Evolutionary conservation across 163 green algal genomes (phyloP), one percentile per base, ranked within the genome.

Genomic region (Chloromonas sp.): DNA sequence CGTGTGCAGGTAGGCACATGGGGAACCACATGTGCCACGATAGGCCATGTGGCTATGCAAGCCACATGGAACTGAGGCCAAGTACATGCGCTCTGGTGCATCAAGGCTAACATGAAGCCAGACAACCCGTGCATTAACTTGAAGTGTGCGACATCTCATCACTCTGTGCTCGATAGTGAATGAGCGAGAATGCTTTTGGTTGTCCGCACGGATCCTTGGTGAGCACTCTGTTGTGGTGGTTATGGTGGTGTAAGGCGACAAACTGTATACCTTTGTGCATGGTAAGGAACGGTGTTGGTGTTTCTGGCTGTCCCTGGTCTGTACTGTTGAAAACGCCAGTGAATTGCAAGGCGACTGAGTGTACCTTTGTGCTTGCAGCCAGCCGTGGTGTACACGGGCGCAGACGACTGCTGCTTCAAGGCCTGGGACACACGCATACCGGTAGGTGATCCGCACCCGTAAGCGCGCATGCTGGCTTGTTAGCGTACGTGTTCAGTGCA

Each of bases 351-450:
- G 5, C 13, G 2, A n/a, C 74, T 60, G 13, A 2, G 2, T 80
- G 74, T 36, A 71, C 2, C 5, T 66, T 15, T 82, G 78, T 70
- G 57, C 36, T 3, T 83, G 80, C 80, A 77, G 80, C 60, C 80
- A 36, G 15, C 11, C 60, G 0, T 83, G 82, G 78, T 97, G 0
- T 98, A 94, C 78, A 96, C 96, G 11, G 96, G 96, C 2, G 93
- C 91, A 60, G 96, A 98, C 85, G 96, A 99, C 88, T 93, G 85
- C 83, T 85, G 77, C 0, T 95, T 98, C 70, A 94, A 95, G 74
- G 91, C 86, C 2, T 98, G 94, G 93, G 96, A 99, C 87, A 70
- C 36, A 36, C 36, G 36, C 36, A 36, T 36, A 36, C 36, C 36
- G 36, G 36, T 36, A 36, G 36, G 36, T 36, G 36, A 36, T 36